Evolutionary conservation across 2,329 filamentous ascomycete genomes (phyloP).

Genomic region (Ceratocystiopsis minuta): DNA sequence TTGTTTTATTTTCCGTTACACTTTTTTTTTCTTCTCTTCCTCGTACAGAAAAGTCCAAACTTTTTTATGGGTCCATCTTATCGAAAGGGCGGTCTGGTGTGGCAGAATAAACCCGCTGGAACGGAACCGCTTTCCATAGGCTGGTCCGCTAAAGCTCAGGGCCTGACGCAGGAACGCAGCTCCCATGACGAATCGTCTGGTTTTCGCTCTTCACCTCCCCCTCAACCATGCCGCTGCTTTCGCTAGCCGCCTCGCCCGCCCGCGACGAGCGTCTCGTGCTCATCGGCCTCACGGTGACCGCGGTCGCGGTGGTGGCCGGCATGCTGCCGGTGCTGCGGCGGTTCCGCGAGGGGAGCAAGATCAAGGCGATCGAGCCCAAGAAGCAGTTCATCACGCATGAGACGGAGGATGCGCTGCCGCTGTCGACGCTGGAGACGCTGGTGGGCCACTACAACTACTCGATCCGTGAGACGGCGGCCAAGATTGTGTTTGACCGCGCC

Average conservation of each 20-base stretch:
- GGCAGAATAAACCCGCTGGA: conserved; percentile 10
- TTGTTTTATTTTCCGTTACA: background rate
- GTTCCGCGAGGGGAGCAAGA: conserved; percentile 45
- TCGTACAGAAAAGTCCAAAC: too few species aligned
- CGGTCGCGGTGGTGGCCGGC: conserved; percentile 37
- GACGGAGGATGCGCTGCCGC: conserved; percentile 52
- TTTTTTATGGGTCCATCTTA: conserved; percentile 15
- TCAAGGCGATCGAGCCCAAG: conserved; percentile 46
- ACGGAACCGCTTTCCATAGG: too few species aligned
- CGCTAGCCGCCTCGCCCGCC: conserved; percentile 9
- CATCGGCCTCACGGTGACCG: conserved; percentile 37
- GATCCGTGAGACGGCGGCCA: conserved; percentile 49
- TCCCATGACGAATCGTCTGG: too few species aligned
- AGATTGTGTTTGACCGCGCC: conserved; percentile 36
- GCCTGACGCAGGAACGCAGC: too few species aligned
- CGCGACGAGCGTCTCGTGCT: conserved; percentile 34
- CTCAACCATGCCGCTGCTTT: too few species aligned
- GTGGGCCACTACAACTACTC: conserved; percentile 54
- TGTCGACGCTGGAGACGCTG: conserved; percentile 48
- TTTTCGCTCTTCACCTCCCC: too few species aligned
- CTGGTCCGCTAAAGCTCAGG: too few species aligned
- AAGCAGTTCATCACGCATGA: conserved; percentile 59
- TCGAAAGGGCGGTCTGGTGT: conserved; percentile 13
- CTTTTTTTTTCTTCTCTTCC: too few species aligned
- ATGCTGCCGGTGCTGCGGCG: conserved; percentile 40